These are phyloP conservation scores for Teratosphaeriaceae sp. DNA, from an alignment of 2,329 filamentous ascomycete species.

Conservation along the genomic window DNA sequence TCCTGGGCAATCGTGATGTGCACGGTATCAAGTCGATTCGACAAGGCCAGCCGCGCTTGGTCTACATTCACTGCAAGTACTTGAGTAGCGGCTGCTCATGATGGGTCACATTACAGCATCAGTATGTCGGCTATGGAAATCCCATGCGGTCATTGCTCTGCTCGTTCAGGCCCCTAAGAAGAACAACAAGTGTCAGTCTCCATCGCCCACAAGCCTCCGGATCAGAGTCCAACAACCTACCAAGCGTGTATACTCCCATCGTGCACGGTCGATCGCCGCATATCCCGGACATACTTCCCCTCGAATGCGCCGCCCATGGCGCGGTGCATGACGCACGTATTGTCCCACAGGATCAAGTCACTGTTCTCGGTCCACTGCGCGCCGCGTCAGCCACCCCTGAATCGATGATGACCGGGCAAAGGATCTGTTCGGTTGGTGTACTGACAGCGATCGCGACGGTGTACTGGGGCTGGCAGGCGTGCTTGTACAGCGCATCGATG, in stretches of 20 bases:
- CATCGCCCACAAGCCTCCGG: constrained; percentile 39
- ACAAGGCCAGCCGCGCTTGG: neutral
- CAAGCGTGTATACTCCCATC: constrained; percentile 50
- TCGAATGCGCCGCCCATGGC: constrained; percentile 44
- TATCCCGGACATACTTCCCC: constrained; percentile 38
- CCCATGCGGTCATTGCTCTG: constrained; percentile 16
- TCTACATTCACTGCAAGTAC: neutral
- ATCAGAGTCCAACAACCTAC: neutral
- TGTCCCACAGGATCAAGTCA: constrained; percentile 56
- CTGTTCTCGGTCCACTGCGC: constrained; percentile 41
- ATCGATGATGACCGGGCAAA: too few species aligned
- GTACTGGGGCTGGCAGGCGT: constrained; percentile 45
- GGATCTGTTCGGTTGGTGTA: too few species aligned
- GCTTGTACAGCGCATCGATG: constrained; percentile 37
- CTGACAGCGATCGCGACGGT: constrained; percentile 31
- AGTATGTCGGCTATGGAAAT: constrained; percentile 1
- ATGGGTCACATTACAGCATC: too few species aligned
- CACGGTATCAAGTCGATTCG: too few species aligned
- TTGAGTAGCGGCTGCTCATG: too few species aligned
- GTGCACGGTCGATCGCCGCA: constrained; percentile 36
- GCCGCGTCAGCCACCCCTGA: neutral
- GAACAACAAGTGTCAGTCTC: constrained; percentile 44
- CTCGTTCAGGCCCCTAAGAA: constrained; percentile 41
- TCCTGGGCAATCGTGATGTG: too few species aligned
- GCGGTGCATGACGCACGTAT: constrained; percentile 51